A percentile compares a stretch with the other conserved stretches of the same genome.
phyloP scores from a whole-genome alignment of 331 rosid genomes.

The Saraca asoca region DNA sequence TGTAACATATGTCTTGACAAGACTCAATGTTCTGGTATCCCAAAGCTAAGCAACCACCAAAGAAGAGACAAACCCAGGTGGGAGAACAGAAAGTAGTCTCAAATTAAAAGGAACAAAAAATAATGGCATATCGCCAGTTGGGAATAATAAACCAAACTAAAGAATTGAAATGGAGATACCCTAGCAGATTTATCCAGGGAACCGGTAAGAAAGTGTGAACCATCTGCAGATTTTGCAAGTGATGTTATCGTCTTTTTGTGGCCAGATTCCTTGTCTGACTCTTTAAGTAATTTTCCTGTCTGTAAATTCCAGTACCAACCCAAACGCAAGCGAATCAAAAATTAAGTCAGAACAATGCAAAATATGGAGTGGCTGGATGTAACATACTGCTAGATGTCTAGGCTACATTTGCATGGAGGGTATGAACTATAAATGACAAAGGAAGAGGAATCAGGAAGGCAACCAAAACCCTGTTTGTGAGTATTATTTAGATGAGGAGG shows the following conservation, averaged over 20 bases:
- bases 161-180: conserved; percentile 39
- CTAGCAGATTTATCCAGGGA: conserved; percentile 87
- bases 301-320: conserved; percentile 21
- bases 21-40: conserved; percentile 82
- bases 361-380: background rate
- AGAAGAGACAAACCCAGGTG: background rate
- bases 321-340: background rate
- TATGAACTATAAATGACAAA: background rate
- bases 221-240: conserved; percentile 70
- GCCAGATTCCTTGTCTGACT: conserved; percentile 75
- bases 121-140: background rate
- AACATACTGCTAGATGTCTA: background rate
- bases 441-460: background rate
- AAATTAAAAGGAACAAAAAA: too few relatives aligned
- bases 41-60: conserved; percentile 56
- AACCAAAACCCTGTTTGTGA: too few relatives aligned
- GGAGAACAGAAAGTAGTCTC: background rate
- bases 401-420: too few relatives aligned
- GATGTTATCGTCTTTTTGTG: conserved; percentile 77
- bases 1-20: conserved; percentile 79
- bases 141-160: background rate
- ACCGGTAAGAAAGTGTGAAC: conserved; percentile 81
- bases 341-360: background rate
- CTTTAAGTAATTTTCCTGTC: conserved; percentile 80
- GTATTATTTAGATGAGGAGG: too few relatives aligned